Evolutionary conservation across 306 rosid species (phyloP).

Genomic region (Fragaria iinumae): DNA sequence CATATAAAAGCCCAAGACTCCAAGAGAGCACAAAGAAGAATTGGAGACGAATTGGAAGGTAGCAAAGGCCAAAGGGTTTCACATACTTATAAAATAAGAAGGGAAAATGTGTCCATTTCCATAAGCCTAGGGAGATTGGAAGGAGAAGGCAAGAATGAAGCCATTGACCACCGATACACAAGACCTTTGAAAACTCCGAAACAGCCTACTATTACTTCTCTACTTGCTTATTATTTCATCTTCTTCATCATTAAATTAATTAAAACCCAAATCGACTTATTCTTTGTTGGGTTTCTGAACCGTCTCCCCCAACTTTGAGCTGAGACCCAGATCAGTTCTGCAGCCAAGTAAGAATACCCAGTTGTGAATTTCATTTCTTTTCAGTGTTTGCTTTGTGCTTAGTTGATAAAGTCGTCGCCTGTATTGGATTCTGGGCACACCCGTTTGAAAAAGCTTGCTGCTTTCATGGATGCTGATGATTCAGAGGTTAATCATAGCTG

Average conservation of each 20-base stretch:
- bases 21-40: background rate
- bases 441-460: conserved; percentile 24
- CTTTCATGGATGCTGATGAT: conserved; percentile 22
- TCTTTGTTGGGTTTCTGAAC: conserved; percentile 42
- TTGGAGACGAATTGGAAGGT: conserved; percentile 11
- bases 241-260: conserved; percentile 32
- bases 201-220: conserved; percentile 39
- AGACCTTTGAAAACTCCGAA: conserved; percentile 66
- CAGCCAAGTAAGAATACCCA: conserved; percentile 25
- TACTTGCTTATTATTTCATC: conserved; percentile 34
- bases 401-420: conserved; percentile 17
- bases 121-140: conserved; percentile 34
- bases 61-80: conserved; percentile 25
- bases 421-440: conserved; percentile 29
- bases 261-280: conserved; percentile 22
- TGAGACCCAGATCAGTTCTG: conserved; percentile 44
- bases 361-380: conserved; percentile 19
- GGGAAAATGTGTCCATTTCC: conserved; percentile 41
- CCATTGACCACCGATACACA: conserved; percentile 61
- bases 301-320: conserved; percentile 2
- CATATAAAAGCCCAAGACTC: background rate
- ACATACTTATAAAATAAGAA: background rate
- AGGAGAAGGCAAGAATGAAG: conserved; percentile 44
- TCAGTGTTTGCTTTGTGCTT: conserved; percentile 23
- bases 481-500: conserved; percentile 3